Evolutionary conservation across 2,329 filamentous ascomycete genomes (phyloP), one percentile per base, ranked within the genome.

Genomic region (Phaeomoniella chlamydospora): DNA sequence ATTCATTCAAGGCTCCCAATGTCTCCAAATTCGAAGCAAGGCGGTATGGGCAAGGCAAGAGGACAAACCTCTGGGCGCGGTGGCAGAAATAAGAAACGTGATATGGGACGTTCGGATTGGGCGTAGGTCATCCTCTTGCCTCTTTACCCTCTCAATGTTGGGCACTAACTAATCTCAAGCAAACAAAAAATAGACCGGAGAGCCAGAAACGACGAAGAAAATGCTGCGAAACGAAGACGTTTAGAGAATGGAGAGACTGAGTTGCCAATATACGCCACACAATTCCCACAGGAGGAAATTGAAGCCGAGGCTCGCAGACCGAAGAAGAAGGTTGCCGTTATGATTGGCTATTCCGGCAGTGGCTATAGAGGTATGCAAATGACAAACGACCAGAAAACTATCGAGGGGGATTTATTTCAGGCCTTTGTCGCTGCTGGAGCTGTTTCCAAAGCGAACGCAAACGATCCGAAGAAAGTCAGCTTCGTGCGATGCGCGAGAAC

Each of bases 351-450:
- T 58, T 86, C 87, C 4, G 90, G 90, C 34, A 94, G 85, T 6
- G 90, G 90, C 12, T 98, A 98, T 67, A 87, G 85, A 61, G 90
- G 90, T 50, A 92, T 98, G 78, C 90, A 98, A 62, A 81, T 98
- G 60, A 55, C 68, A 68, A 48, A 62, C 17, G 30, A 55, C 46
- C 43, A 94, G 53, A 87, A 86, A 62, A 98, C 88, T 0, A 96
- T 98, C 44, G 90, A 98, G 62, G 83, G 88, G 31, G 90, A 98
- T 49, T 66, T 98, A 3, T 98, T 98, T 62, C 74, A 76, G 18
- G 90, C 90, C 3, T 88, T 98, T 48, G 80, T 98, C 42, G 75
- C 77, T 3, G 87, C 90, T 3, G 83, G 87, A 13, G 87, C 90
- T 29, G 94, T 98, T 42, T 92, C 87, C 34, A 96, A 96, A 58